phyloP scores from a whole-genome alignment of 108 stramenopile species.

The Seminavis robusta region DNA sequence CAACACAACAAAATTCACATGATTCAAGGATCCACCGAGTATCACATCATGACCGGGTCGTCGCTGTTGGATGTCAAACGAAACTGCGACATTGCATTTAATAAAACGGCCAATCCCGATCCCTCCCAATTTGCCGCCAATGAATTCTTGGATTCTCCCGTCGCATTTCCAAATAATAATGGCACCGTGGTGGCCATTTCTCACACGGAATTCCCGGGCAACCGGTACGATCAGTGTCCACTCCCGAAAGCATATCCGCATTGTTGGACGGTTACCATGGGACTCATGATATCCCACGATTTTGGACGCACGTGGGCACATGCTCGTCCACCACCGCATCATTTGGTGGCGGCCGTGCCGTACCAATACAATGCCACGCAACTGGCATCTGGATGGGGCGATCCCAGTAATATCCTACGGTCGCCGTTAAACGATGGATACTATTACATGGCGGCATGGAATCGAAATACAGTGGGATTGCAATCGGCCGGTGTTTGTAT shows the following conservation, averaged over 20 bases:
- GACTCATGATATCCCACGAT: constrained; percentile 9
- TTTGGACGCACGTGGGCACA: constrained; percentile 11
- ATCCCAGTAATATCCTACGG: constrained; percentile 9
- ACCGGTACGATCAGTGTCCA: background rate
- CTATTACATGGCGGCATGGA: constrained; percentile 14
- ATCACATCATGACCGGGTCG: constrained; percentile 5
- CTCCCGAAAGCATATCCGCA: constrained; percentile 1
- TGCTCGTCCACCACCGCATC: constrained; percentile 4
- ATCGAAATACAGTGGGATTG: constrained; percentile 8
- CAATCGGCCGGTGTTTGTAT: constrained; percentile 9
- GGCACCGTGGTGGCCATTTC: constrained; percentile 10
- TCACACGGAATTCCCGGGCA: constrained; percentile 15
- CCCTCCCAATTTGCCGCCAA: constrained; percentile 6
- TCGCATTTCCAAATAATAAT: constrained; percentile 4
- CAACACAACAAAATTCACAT: constrained; percentile 8
- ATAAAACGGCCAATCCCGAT: constrained; percentile 2
- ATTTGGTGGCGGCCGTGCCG: constrained; percentile 15
- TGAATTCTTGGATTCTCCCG: constrained; percentile 14
- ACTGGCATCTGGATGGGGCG: constrained; percentile 20
- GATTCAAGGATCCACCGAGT: constrained; percentile 4
- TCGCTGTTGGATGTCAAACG: constrained; percentile 11
- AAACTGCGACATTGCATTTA: constrained; percentile 1
- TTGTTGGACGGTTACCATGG: constrained; percentile 17
- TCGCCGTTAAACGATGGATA: constrained; percentile 9
- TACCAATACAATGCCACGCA: constrained; percentile 3